phyloP scores from a whole-genome alignment of 2,329 filamentous ascomycete genomes.

The Diaporthe aspalathi region DNA sequence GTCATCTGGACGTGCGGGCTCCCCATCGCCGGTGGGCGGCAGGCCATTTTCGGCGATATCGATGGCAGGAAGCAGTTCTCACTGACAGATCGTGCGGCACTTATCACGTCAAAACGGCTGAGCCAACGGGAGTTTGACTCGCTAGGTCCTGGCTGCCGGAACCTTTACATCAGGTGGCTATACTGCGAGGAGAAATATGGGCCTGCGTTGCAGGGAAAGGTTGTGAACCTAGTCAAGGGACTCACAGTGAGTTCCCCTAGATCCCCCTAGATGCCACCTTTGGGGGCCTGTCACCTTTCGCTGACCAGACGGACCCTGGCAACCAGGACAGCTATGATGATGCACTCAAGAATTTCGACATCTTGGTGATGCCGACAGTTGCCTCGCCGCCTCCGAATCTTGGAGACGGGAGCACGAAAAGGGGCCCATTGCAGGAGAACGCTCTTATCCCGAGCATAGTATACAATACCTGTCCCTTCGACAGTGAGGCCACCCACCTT shows the following conservation, averaged over 20 bases:
- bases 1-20: conserved; percentile 58
- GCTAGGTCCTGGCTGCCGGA: conserved; percentile 20
- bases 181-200: conserved; percentile 37
- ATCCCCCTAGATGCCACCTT: no score
- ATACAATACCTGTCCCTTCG: conserved; percentile 36
- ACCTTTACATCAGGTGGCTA: conserved; percentile 34
- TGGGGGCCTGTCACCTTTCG: no score
- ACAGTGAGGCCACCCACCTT: conserved; percentile 18
- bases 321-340: conserved; percentile 56
- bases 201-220: conserved; percentile 28
- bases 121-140: conserved; percentile 37
- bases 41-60: conserved; percentile 34
- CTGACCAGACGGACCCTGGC: background rate
- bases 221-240: conserved; percentile 32
- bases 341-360: conserved; percentile 57
- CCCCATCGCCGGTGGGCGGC: conserved; percentile 34
- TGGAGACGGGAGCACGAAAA: conserved; percentile 16
- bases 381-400: conserved; percentile 49
- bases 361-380: conserved; percentile 61
- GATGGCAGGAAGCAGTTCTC: conserved; percentile 34
- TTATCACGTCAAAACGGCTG: conserved; percentile 28
- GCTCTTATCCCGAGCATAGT: conserved; percentile 3
- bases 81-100: conserved; percentile 30
- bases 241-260: conserved; percentile 22
- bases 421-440: conserved; percentile 2